Base-by-base conservation (phyloP, 2,329 filamentous ascomycete genomes). In the Arthrobotrys megalospora region DNA sequence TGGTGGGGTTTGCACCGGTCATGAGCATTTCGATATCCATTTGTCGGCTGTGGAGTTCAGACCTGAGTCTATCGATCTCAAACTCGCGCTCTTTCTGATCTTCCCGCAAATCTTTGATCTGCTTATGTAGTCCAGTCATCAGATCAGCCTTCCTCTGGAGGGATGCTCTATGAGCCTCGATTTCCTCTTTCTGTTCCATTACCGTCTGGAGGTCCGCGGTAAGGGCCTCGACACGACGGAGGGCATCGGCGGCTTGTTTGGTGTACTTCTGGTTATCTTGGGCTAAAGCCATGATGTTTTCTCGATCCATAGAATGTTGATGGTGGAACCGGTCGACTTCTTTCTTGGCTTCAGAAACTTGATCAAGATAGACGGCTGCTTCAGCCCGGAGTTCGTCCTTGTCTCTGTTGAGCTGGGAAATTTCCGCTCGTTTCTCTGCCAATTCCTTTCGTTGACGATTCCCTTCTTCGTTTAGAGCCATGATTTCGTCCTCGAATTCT, bases 401-500 rank as follows among this genome's bases (percentile, higher is more conserved):
- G 24, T 78, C 75, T 28, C 52, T 67, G 47, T 78, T 78, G 62
- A 78, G 60, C 28, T 78, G 65, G 21, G 50, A 11, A 19, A 63
- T 67, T 21, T 78, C 75, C 21, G 63, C 52, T 38, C 75, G 67
- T 58, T 53, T 71, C 0, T 67, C 62, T 8, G 19, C 34, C 10
- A 68, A 3, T 12, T 78, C 75, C 11, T 50, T 65, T 47, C 67
- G 47, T 19, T 58, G 8, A 58, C 75, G 75, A 24, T 6, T 43
- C 6, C 16, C 4, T 28, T 78, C 75, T 4, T 78, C 75, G 8
- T 67, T 72, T 32, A 78, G 53, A 11, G 5, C 28, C n/a, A 21
- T 19, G n/a, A 78, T 72, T 62, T 78, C 75, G 24, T 78, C 75
- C n/a, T 78, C 75, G 16, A 72, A 72, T 38, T 78, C 75, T 47